Percentiles rank a stretch among this genome's conserved stretches.
These are phyloP conservation scores for Talaromyces sp. DNA, from an alignment of 2,329 filamentous ascomycete genomes.

Conservation along the genomic window DNA sequence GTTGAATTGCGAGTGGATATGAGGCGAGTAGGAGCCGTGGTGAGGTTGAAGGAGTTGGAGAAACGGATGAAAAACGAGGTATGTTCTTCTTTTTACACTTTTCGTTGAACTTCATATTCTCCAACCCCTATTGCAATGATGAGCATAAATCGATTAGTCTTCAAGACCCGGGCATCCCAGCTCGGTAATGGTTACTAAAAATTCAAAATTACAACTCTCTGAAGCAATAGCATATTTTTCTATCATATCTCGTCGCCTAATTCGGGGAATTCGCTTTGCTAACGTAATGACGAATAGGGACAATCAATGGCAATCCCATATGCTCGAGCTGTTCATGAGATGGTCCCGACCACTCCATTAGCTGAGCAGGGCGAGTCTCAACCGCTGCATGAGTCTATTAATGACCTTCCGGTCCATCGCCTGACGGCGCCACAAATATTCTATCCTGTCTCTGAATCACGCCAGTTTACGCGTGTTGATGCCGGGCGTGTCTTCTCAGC, in stretches of 20 bases:
- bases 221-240: conserved; percentile 36
- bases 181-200: conserved; percentile 56
- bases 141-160: conserved; percentile 96
- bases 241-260: not conserved
- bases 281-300: conserved; percentile 49
- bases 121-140: conserved; percentile 47
- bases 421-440: conserved; percentile 54
- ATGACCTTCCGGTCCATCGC: conserved; percentile 58
- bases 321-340: conserved; percentile 65
- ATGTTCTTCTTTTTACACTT: conserved; percentile 41
- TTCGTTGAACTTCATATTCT: not conserved
- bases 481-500: conserved; percentile 57
- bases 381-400: conserved; percentile 55
- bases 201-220: conserved; percentile 69
- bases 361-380: conserved; percentile 33
- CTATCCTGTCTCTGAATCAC: conserved; percentile 59
- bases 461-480: conserved; percentile 60
- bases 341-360: conserved; percentile 68
- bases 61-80: conserved; percentile 72
- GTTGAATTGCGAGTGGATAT: conserved; percentile 74
- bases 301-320: conserved; percentile 74
- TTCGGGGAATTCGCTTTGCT: not conserved
- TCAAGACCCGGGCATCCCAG: conserved; percentile 67
- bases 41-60: conserved; percentile 80
- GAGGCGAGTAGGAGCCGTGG: conserved; percentile 76